A percentile compares a stretch with the other conserved stretches of the same genome.
Conservation (phyloP, 768 basidiomycete species). For the Boletus rubroflammeus region DNA sequence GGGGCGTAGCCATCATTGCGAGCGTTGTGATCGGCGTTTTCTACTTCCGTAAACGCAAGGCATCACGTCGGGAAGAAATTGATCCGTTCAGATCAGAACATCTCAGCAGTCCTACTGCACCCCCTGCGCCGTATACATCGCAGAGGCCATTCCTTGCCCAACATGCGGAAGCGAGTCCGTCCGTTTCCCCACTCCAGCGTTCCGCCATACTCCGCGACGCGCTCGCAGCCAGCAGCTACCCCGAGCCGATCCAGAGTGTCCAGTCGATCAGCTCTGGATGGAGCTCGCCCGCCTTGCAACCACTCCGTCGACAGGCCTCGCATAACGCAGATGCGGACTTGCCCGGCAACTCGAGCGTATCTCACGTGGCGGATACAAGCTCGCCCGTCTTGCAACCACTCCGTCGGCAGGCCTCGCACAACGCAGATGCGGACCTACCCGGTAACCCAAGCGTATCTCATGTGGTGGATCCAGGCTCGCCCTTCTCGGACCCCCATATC, state of each 20-base stretch:
- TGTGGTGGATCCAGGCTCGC: background rate
- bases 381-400: slow-evolving; percentile 2
- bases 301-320: slow-evolving; percentile 3
- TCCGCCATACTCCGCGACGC: slow-evolving; percentile 15
- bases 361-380: background rate
- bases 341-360: background rate
- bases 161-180: background rate
- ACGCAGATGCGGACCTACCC: background rate
- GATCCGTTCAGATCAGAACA: slow-evolving; percentile 5
- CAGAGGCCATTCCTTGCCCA: background rate
- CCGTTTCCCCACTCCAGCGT: slow-evolving; percentile 5
- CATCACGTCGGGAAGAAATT: background rate
- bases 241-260: background rate
- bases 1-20: slow-evolving; percentile 1
- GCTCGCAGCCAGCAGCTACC: background rate
- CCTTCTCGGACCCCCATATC: background rate
- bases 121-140: background rate
- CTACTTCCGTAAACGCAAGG: slow-evolving; percentile 8
- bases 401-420: background rate
- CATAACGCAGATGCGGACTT: background rate
- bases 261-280: slow-evolving; percentile 1
- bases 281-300: background rate
- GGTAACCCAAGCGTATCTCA: background rate
- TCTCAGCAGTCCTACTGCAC: background rate
- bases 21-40: slow-evolving; percentile 1